These are phyloP conservation scores for Neurospora tetrasperma DNA, from an alignment of 495 filamentous ascomycete genomes.

Conservation along the genomic window DNA sequence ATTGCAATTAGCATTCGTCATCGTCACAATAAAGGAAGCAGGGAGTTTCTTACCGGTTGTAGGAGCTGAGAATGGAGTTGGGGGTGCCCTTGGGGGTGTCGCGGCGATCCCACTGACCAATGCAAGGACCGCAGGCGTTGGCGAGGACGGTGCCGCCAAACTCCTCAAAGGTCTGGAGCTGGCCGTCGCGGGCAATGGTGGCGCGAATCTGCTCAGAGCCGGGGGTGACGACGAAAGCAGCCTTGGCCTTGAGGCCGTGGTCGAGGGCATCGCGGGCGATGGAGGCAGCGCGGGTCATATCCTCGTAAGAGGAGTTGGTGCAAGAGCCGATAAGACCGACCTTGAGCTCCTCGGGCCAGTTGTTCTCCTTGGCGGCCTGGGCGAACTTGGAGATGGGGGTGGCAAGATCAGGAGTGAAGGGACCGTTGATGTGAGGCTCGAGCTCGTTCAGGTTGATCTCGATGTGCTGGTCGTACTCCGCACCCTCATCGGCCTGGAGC, in stretches of 20 bases:
- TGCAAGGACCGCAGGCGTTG: constrained; percentile 82
- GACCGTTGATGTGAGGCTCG: constrained; percentile 97
- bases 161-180: constrained; percentile 93
- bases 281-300: constrained; percentile 91
- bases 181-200: constrained; percentile 89
- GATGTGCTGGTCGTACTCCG: constrained; percentile 91
- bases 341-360: constrained; percentile 96
- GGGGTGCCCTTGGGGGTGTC: constrained; percentile 95
- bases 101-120: constrained; percentile 84
- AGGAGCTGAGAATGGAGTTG: constrained; percentile 45
- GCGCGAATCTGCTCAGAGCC: constrained; percentile 97
- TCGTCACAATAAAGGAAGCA: constrained; percentile 33
- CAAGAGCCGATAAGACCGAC: constrained; percentile 95
- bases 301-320: constrained; percentile 99
- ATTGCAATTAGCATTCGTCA: constrained; percentile 91
- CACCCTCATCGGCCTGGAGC: constrained; percentile 83
- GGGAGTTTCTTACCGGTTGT: constrained; percentile 13
- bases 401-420: constrained; percentile 98
- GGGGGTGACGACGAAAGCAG: constrained; percentile 88
- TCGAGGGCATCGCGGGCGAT: constrained; percentile 91
- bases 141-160: constrained; percentile 94
- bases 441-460: constrained; percentile 92
- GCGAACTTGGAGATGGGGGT: constrained; percentile 97
- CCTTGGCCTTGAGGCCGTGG: constrained; percentile 91
- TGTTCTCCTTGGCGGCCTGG: constrained; percentile 84